phyloP scores from a whole-genome alignment of 768 basidiomycete genomes.

The Auriscalpium vulgare region DNA sequence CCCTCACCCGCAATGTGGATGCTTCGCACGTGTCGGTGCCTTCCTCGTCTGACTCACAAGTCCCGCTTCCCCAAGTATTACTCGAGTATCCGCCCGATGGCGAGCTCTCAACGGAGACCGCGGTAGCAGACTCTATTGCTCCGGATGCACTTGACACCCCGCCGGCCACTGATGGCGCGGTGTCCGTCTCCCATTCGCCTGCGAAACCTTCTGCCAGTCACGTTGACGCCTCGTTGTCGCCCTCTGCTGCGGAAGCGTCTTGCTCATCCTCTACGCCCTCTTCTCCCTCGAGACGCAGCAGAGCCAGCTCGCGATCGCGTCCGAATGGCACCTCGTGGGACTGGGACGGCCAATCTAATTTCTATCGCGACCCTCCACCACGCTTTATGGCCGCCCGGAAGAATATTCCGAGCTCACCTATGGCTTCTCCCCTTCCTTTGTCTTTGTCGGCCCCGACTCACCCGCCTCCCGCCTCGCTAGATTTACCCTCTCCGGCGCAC shows the following conservation, averaged over 20 bases:
- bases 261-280: background rate
- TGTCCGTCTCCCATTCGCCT: background rate
- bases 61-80: background rate
- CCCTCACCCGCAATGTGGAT: background rate
- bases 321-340: background rate
- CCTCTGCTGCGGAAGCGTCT: background rate
- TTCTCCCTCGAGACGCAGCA: background rate
- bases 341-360: slow-evolving; percentile 4
- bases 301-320: background rate
- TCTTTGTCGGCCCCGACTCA: background rate
- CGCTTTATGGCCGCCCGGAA: background rate
- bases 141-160: background rate
- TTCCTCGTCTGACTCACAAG: background rate
- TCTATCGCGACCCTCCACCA: slow-evolving; percentile 3
- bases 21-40: background rate
- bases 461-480: background rate
- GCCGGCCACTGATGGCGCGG: background rate
- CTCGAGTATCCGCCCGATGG: background rate
- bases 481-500: no score
- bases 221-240: background rate
- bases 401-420: background rate
- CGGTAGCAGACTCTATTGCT: background rate
- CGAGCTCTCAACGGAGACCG: background rate
- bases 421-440: background rate
- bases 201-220: background rate